Evolutionary conservation across 441 rosid species (phyloP), one percentile per base, ranked within the genome.

Genomic region (Omphalea diandra): DNA sequence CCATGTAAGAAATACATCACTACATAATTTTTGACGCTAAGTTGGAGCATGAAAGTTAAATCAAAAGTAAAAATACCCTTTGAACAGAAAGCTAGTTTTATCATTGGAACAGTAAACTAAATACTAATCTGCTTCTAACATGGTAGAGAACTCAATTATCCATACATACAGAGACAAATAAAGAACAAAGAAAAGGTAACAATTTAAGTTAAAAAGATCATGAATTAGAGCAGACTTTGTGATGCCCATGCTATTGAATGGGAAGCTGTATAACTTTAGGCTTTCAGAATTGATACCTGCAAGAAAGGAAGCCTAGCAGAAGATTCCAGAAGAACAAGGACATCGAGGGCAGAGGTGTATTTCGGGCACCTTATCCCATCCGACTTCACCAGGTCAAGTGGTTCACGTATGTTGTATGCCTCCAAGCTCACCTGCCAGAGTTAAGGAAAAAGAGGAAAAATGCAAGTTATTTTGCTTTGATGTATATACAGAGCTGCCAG

Each of bases 361-460:
- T 91, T 97, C 68, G 91, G 82, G 26, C 98, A 89, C 98, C 98
- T 91, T 36, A 96, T 90, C 69, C 97, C 98, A 87, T 94, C 93
- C 84, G 91, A 79, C 84, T 76, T 69, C 76, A 60, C 77, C 67
- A 90, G 27, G 80, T 94, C 90, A 75, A 87, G 79, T 17, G 87
- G 84, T 29, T 74, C 89, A 72, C 94, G 97, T 24, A 72, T 61
- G 60, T 83, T 85, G 83, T 67, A 84, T 46, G 88, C 88, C 83
- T 91, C 97, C 60, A 90, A 80, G 67, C 62, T 72, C 72, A 94
- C 95, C 97, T 91, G 86, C 80, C 73, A 74, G 63, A 72, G 66
- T 72, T 55, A 40, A n/a, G n/a, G n/a, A n/a, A n/a, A n/a, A 22
- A 69, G 56, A 59, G 52, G 40, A 50, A 53, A 0, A 41, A 53